Evolutionary conservation across 2,329 filamentous ascomycete genomes (phyloP), one percentile per base, ranked within the genome.

Genomic region (Cladosporium phlei): DNA sequence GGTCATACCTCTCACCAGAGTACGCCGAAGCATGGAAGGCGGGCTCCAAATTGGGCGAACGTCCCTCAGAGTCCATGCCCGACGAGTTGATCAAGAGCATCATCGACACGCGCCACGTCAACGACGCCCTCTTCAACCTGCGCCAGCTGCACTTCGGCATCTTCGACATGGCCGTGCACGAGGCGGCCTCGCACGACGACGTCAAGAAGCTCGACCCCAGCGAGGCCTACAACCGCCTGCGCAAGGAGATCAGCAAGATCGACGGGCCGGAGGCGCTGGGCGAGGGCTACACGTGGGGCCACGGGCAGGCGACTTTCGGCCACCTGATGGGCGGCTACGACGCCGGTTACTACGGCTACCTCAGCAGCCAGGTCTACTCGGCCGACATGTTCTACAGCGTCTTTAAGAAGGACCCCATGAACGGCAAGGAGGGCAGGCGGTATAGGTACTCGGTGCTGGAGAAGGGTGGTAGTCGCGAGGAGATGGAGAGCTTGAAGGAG

Each of bases 251-350:
- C 53, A 77, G 76, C 24, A 83, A 85, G 47, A 73, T 90, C 47
- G 83, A 87, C 60, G 87, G 86, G 0, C 86, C 85, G 0, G 85
- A 89, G 60, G 77, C 75, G 17, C 67, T 80, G 9, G 83, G 82
- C 9, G 67, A 78, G 49, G 57, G 58, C 8, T 62, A 67, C 5
- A 64, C 57, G 12, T 89, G 85, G 85, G 86, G 85, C 30, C 78
- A 89, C 57, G 85, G 86, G 10, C 80, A 90, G 60, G 85, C 86
- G 5, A 88, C 82, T 0, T 90, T 93, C 60, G 86, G 86, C 12
- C 87, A 93, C 66, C 73, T 91, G 53, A 86, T 91, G 50, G 86
- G 86, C 44, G 87, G 87, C 2, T 93, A 93, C 60, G 87, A 91
- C 65, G 86, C 87, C 22, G 86, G 86, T 33, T 91, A 91, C 70